Percentiles rank a stretch among this genome's conserved stretches.
These are phyloP conservation scores for Rhexocercosporidium sp. DNA, from an alignment of 2,329 filamentous ascomycete genomes.

Conservation along the genomic window DNA sequence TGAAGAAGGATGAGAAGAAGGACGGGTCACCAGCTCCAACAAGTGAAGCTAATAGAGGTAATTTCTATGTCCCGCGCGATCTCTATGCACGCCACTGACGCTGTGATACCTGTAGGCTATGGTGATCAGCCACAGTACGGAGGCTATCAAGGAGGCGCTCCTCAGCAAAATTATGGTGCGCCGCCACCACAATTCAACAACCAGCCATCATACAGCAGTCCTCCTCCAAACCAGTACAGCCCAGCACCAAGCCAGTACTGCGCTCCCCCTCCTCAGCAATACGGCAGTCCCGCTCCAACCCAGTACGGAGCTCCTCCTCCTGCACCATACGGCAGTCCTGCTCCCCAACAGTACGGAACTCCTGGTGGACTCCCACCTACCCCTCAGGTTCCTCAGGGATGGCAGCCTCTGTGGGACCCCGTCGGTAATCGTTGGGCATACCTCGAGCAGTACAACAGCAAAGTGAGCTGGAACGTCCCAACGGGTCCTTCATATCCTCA, in stretches of 20 bases:
- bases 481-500: constrained; percentile 48
- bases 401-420: constrained; percentile 67
- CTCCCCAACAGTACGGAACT: constrained; percentile 29
- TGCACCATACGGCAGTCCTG: constrained; percentile 36
- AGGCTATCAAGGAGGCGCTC: constrained; percentile 20
- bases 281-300: constrained; percentile 10
- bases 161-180: constrained; percentile 20
- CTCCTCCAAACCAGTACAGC: constrained; percentile 21
- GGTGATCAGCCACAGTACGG: constrained; percentile 24
- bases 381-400: constrained; percentile 63
- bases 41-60: constrained; percentile 16
- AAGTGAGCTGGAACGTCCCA: constrained; percentile 42
- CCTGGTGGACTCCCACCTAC: constrained; percentile 32
- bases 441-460: constrained; percentile 50
- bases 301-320: constrained; percentile 29
- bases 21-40: constrained; percentile 38
- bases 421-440: constrained; percentile 68
- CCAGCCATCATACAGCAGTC: constrained; percentile 17
- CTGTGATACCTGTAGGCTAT: neutral
- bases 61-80: neutral
- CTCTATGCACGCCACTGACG: constrained; percentile 1
- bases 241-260: constrained; percentile 20
- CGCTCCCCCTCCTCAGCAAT: constrained; percentile 33
- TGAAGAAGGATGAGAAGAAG: constrained; percentile 52
- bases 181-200: constrained; percentile 15